Evolutionary conservation across 2,329 filamentous ascomycete species (phyloP), one percentile per base, ranked within the genome.

Genomic region (Phoma sp.): DNA sequence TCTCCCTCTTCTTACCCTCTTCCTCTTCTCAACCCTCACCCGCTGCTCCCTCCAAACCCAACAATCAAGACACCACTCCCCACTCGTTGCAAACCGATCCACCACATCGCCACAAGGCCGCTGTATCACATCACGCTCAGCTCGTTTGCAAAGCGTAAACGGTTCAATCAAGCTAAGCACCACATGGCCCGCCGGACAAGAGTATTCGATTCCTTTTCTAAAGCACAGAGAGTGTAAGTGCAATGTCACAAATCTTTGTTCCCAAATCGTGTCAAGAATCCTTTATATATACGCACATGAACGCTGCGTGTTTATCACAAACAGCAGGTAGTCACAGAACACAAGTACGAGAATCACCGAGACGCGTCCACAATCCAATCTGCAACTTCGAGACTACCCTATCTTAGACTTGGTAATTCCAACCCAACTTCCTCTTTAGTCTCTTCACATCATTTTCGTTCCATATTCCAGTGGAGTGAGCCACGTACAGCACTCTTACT

Each of bases 51-150:
- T 47, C 15, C 24, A 35, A 46, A 33, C 29, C 43, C 12, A 43
- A 22, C 63, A 65, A 12, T 58, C 55, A 9, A 41, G 38, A 37
- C 63, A 68, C 57, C 52, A 59, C 9, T 57, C 43, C 4, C 41
- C 35, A n/a, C 56, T 59, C 9, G 31, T 43, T 13, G 24, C 32
- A 6, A 46, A 13, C 13, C 24, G 44, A 29, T 58, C 9, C 1
- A 38, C 25, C 1, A 62, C 27, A 21, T 25, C 25, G 13, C 4
- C 19, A 29, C 63, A 68, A 10, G 55, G 57, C 5, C 39, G 38
- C 10, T 39, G 59, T 19, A 58, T 52, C 6, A 49, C 47, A 24
- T 33, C 6, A 15, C 44, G 19, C 6, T 60, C 40, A 27, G 62
- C 60, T 6, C 22, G 12, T 2, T 44, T 7, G 21, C 62, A 68